These are phyloP conservation scores for Solanum tarijense DNA, from an alignment of 257 asterid species.

Conservation along the genomic window DNA sequence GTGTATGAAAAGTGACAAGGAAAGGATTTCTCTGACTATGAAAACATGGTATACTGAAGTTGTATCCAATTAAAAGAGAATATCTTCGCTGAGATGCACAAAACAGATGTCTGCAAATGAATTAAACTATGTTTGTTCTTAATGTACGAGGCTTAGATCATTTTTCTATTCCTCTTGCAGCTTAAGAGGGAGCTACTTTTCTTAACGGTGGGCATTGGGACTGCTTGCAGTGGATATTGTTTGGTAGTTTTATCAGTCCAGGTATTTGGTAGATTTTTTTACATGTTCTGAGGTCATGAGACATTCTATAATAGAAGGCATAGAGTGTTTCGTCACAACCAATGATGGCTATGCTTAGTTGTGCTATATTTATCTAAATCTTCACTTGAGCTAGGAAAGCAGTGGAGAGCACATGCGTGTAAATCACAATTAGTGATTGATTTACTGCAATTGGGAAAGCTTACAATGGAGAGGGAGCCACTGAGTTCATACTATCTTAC, in stretches of 20 bases:
- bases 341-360: not conserved
- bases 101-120: not conserved
- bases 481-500: not conserved
- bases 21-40: not conserved
- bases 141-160: not conserved
- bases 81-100: not conserved
- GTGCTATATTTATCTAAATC: not conserved
- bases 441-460: not conserved
- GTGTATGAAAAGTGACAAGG: not conserved
- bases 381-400: not conserved
- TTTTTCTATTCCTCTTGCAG: conserved; percentile 32
- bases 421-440: not conserved
- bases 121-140: not conserved
- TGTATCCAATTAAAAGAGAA: not conserved
- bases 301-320: not conserved
- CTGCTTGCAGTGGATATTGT: conserved; percentile 91
- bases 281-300: not conserved
- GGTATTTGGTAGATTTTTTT: conserved; percentile 28
- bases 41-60: not conserved
- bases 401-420: not conserved
- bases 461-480: not conserved
- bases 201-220: conserved; percentile 71
- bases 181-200: conserved; percentile 83
- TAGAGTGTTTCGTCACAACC: not conserved
- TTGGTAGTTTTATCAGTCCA: conserved; percentile 60